Percentiles rank a stretch among this genome's conserved stretches.
Evolutionary conservation across 345 rosid species (phyloP).

Genomic region (Rubroshorea leprosula): DNA sequence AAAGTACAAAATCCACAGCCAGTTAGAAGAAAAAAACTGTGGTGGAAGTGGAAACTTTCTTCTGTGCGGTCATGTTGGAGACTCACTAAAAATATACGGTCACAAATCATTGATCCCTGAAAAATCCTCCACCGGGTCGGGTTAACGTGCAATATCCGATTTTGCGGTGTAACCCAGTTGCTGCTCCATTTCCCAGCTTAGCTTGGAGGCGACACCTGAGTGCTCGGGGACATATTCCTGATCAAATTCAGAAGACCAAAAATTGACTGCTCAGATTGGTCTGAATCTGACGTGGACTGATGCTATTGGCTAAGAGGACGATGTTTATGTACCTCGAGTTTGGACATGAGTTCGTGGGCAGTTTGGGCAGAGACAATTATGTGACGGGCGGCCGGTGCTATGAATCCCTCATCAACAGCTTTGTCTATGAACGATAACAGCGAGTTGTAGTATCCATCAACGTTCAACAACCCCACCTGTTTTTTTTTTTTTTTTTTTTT

Average conservation of each 20-base stretch:
- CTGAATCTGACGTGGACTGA: background rate
- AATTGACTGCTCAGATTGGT: conserved; percentile 1
- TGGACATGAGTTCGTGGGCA: conserved; percentile 65
- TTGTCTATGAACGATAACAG: conserved; percentile 69
- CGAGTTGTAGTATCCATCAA: conserved; percentile 71
- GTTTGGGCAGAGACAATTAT: conserved; percentile 70
- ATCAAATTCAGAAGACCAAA: too few relatives aligned
- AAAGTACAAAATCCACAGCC: conserved; percentile 13
- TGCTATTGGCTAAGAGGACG: background rate
- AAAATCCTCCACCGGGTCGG: background rate
- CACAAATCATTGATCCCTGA: conserved; percentile 3
- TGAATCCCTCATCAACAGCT: conserved; percentile 79
- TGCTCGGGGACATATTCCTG: conserved; percentile 59
- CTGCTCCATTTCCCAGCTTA: conserved; percentile 65
- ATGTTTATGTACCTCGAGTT: conserved; percentile 45
- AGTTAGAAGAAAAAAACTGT: conserved; percentile 16
- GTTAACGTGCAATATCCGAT: conserved; percentile 53
- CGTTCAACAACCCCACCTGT: conserved; percentile 73
- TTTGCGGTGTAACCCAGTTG: conserved; percentile 46
- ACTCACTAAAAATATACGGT: conserved; percentile 21
- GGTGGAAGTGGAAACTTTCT: conserved; percentile 2
- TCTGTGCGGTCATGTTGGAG: too few relatives aligned
- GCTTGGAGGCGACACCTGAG: conserved; percentile 35
- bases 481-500: too few relatives aligned
- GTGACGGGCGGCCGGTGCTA: conserved; percentile 64